phyloP scores from a whole-genome alignment of 805 yeast species.

The Candida rishiriensis region DNA sequence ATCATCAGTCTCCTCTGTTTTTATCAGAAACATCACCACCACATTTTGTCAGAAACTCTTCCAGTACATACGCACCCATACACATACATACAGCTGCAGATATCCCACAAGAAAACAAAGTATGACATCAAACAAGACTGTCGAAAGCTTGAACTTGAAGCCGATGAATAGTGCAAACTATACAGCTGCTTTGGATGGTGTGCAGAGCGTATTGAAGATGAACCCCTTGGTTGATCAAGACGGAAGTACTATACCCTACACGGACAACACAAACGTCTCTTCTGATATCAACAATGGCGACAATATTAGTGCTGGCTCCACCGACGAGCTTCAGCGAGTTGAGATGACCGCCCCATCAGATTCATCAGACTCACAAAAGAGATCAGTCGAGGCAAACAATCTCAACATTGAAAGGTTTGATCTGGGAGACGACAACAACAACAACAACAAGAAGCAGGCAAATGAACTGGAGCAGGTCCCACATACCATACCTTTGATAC shows the following conservation, averaged over 20 bases:
- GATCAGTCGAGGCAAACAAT: neutral
- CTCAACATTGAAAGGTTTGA: constrained; percentile 6
- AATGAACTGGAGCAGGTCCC: neutral
- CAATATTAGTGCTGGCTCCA: constrained; percentile 28
- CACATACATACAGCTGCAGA: neutral
- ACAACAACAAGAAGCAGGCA: neutral
- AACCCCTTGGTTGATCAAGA: neutral
- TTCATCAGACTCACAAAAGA: constrained; percentile 1
- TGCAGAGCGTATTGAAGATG: constrained; percentile 6
- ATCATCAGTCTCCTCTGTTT: too few relatives aligned
- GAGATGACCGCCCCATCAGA: neutral
- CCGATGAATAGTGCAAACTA: constrained; percentile 31
- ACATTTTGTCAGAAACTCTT: too few relatives aligned
- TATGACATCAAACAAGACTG: constrained; percentile 21
- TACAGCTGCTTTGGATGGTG: constrained; percentile 30
- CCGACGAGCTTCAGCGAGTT: constrained; percentile 19
- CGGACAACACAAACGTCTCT: neutral
- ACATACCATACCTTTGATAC: too few relatives aligned
- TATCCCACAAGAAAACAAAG: neutral
- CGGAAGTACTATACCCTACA: neutral
- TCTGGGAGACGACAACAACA: neutral
- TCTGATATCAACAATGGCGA: constrained; percentile 36
- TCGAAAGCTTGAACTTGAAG: constrained; percentile 23
- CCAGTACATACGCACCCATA: too few relatives aligned
- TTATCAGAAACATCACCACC: too few relatives aligned